Evolutionary conservation across 1,284 basidiomycete genomes (phyloP).

Genomic region (Cystobasidium pallidum): DNA sequence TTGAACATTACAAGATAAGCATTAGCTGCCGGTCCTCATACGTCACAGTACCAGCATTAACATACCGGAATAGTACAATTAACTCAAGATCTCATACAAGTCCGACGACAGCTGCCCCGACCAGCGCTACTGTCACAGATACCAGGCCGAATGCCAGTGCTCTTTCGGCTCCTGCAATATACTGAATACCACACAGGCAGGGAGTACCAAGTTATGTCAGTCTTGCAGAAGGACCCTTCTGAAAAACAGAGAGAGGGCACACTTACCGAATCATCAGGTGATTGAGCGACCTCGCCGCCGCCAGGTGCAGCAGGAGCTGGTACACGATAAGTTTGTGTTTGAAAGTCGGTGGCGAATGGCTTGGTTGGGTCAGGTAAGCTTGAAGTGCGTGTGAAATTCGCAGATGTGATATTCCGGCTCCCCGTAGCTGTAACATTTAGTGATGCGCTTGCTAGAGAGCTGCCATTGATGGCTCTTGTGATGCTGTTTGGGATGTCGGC

Average conservation of each 20-base stretch:
- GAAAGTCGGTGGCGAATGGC: slow-evolving; percentile 23
- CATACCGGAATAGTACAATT: no score
- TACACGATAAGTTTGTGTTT: slow-evolving; percentile 17
- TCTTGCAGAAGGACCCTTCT: no score
- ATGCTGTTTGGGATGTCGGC: background rate
- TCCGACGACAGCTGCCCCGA: background rate
- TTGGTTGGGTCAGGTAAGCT: slow-evolving; percentile 1
- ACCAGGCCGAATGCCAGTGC: background rate
- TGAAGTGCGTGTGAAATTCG: slow-evolving; percentile 4
- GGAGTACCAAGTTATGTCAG: background rate
- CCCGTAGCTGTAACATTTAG: background rate
- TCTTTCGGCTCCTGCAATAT: slow-evolving; percentile 9
- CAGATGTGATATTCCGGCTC: slow-evolving; percentile 6
- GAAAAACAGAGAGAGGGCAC: background rate
- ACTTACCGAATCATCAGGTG: slow-evolving; percentile 39
- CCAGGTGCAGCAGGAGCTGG: slow-evolving; percentile 29
- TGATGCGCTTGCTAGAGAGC: background rate
- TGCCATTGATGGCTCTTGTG: background rate
- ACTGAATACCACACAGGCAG: background rate
- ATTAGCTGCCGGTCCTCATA: no score
- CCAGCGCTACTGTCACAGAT: background rate
- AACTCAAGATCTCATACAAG: background rate
- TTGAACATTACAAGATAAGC: no score
- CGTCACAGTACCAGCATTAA: no score
- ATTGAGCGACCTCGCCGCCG: slow-evolving; percentile 32